Evolutionary conservation across 2,329 filamentous ascomycete species (phyloP), one percentile per base, ranked within the genome.

Genomic region (Ophiocordyceps camponoti-rufipedis): DNA sequence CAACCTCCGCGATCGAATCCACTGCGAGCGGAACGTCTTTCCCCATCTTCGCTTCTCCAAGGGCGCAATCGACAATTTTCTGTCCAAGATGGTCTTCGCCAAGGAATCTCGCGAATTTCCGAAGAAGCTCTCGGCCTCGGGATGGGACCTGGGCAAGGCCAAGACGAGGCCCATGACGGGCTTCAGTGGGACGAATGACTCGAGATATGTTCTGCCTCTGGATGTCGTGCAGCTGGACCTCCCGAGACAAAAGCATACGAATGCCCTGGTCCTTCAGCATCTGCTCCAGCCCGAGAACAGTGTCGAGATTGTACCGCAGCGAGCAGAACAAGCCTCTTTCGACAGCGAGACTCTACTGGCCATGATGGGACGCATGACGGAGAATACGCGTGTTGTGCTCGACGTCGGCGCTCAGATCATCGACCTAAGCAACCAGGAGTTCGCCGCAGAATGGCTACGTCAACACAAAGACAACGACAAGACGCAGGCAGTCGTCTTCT

Each of bases 331-430:
- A 9, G 45, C 51, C 1, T 7, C 13, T n/a, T 44, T 40, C 12
- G 49, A 56, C 6, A 65, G 66, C 0, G 54, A 66, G 11, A 48
- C 53, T 1, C 53, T 82, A 0, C 53, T 86, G 0, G 31, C 57
- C 0, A 55, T 53, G 33, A 41, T 81, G 0, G 55, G 61, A 0
- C 42, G 42, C 0, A 56, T 72, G 41, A 41, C 62, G 0, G 59
- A 62, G 0, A 54, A 59, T 0, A 63, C 72, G 0, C 66, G 69
- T 0, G 79, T 86, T 0, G 70, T 87, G 1, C 63, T 87, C 0
- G 81, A 87, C 50, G 80, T 82, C 0, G 82, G 82, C 0, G 81
- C 82, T 0, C 75, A 80, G 43, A 72, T 87, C 5, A 56, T 87
- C 0, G 80, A 86, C 29, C 58, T 79, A 0, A 65, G 61, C 14